phyloP scores from a whole-genome alignment of 106 monocot genomes.

The Dendrobium huoshanense region DNA sequence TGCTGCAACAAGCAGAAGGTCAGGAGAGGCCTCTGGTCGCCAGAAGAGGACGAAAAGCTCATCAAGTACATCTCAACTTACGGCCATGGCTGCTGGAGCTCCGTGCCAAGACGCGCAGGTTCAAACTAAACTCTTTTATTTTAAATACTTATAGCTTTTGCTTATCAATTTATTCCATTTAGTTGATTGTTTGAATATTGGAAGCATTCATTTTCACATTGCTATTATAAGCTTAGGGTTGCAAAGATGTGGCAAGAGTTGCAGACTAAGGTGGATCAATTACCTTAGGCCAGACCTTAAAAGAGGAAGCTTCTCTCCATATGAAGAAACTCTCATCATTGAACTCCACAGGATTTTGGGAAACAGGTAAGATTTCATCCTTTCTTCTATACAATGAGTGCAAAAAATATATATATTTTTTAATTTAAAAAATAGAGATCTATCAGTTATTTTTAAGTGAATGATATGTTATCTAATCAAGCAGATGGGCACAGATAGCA shows the following conservation, averaged over 20 bases:
- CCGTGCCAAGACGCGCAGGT: slow-evolving; percentile 7
- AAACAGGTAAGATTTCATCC: slow-evolving; percentile 10
- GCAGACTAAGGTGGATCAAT: slow-evolving; percentile 59
- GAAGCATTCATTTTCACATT: background rate
- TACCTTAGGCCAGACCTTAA: slow-evolving; percentile 47
- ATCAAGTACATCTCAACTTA: background rate
- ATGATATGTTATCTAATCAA: background rate
- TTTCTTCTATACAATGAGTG: background rate
- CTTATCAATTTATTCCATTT: background rate
- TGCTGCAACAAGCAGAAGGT: slow-evolving; percentile 9
- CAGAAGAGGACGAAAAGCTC: slow-evolving; percentile 4
- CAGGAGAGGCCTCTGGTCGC: slow-evolving; percentile 4
- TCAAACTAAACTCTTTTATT: background rate
- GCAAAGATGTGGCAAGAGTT: slow-evolving; percentile 63
- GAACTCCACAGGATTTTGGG: slow-evolving; percentile 11
- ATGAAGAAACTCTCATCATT: slow-evolving; percentile 13
- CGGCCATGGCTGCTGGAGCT: slow-evolving; percentile 8
- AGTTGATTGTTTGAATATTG: background rate
- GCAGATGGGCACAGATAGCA: slow-evolving; percentile 19
- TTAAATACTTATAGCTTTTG: background rate
- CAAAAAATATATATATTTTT: no score
- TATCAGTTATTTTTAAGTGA: background rate
- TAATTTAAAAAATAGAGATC: no score
- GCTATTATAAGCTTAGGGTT: slow-evolving; percentile 17
- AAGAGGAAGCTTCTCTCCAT: slow-evolving; percentile 15